These are phyloP conservation scores for Malassezia slooffiae DNA, from an alignment of 1,284 basidiomycete species.

Conservation along the genomic window DNA sequence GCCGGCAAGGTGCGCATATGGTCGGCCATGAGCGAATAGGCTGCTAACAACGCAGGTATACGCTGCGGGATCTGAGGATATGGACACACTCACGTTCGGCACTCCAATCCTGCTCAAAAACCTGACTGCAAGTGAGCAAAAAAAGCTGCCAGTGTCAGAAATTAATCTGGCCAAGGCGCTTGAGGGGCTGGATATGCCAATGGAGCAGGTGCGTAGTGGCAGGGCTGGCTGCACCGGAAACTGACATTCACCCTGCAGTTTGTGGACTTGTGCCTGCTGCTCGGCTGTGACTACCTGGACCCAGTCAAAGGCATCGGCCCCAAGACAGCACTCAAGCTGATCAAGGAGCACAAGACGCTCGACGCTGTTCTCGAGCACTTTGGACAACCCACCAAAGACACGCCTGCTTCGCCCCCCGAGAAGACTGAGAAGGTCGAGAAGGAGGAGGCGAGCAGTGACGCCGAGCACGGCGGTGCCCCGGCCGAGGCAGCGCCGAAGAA, in stretches of 20 bases:
- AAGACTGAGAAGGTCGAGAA: conserved; percentile 11
- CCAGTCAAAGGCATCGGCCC: conserved; percentile 90
- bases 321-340: conserved; percentile 85
- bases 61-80: conserved; percentile 95
- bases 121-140: conserved; percentile 95
- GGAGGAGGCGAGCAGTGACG: conserved; percentile 10
- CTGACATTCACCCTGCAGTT: conserved; percentile 53
- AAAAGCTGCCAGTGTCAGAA: conserved; percentile 93
- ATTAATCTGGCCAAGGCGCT: conserved; percentile 73
- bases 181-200: conserved; percentile 78
- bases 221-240: not conserved
- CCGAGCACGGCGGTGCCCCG: too few species aligned
- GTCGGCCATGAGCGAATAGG: not conserved
- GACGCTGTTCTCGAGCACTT: conserved; percentile 70
- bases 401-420: too few species aligned
- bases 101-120: conserved; percentile 85
- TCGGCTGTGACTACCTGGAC: conserved; percentile 96
- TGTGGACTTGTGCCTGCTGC: conserved; percentile 88
- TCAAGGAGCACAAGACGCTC: conserved; percentile 75
- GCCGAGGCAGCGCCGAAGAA: conserved; percentile 17
- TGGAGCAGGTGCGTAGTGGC: conserved; percentile 60
- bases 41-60: conserved; percentile 58
- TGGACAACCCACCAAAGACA: conserved; percentile 57
- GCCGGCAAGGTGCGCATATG: conserved; percentile 62
- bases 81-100: conserved; percentile 96